phyloP scores from a whole-genome alignment of 768 basidiomycete species.

The Pholiota microspora region DNA sequence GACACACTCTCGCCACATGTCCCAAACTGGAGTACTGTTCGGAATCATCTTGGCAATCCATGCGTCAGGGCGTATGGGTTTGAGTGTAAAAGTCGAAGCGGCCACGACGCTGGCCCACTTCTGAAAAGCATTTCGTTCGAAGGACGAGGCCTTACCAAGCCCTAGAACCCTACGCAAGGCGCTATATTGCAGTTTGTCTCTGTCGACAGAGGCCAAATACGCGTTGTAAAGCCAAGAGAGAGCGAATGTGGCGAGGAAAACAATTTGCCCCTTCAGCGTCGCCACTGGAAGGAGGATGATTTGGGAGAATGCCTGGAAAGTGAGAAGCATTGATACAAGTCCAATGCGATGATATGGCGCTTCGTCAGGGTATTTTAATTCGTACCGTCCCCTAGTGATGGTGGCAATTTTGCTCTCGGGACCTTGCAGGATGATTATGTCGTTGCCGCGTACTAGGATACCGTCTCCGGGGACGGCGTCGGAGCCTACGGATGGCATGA shows the following conservation, averaged over 20 bases:
- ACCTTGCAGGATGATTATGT: constrained; percentile 11
- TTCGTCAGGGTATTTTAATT: constrained; percentile 6
- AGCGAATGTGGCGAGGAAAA: constrained; percentile 14
- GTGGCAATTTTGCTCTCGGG: constrained; percentile 9
- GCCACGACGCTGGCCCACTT: constrained; percentile 10
- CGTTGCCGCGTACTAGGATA: neutral
- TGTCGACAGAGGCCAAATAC: constrained; percentile 12
- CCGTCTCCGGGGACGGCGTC: neutral
- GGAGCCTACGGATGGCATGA: neutral
- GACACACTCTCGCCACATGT: constrained; percentile 6
- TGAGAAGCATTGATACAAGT: constrained; percentile 9
- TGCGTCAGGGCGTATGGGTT: constrained; percentile 2
- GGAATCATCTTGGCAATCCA: constrained; percentile 11
- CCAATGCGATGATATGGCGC: constrained; percentile 12
- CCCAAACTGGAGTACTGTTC: constrained; percentile 13
- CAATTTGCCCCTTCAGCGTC: constrained; percentile 10
- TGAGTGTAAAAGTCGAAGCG: constrained; percentile 1
- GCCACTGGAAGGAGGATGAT: constrained; percentile 15
- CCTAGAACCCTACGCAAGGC: neutral
- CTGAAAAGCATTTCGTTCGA: constrained; percentile 5
- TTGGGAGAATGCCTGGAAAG: constrained; percentile 12
- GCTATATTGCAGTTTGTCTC: constrained; percentile 6
- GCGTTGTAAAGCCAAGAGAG: constrained; percentile 17
- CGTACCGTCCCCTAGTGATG: constrained; percentile 5
- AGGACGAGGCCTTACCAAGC: neutral